Evolutionary conservation across 306 rosid genomes (phyloP).

Genomic region (Trifolium dubium): DNA sequence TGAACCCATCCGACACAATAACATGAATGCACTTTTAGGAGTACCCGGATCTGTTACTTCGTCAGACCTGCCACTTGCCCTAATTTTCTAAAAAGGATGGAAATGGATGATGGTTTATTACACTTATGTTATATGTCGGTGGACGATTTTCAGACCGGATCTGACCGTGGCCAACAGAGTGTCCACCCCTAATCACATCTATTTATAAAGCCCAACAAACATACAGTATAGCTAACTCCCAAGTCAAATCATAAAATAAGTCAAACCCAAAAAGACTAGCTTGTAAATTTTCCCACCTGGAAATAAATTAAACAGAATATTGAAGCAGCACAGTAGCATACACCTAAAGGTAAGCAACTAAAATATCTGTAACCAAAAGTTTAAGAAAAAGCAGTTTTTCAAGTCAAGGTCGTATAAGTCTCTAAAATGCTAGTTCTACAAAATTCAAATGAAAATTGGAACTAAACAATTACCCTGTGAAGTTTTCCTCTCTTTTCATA

Average conservation of each 20-base stretch:
- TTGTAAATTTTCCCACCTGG: constrained; percentile 27
- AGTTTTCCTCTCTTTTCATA: constrained; percentile 81
- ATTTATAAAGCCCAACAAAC: background rate
- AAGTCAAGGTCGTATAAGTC: background rate
- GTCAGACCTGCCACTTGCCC: background rate
- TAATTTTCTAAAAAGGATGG: background rate
- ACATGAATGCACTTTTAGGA: background rate
- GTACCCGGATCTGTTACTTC: background rate
- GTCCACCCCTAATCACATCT: background rate
- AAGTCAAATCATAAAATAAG: constrained; percentile 9
- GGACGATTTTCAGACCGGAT: background rate
- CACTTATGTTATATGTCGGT: background rate
- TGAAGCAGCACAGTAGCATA: constrained; percentile 19
- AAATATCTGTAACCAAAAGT: constrained; percentile 23
- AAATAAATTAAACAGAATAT: constrained; percentile 14
- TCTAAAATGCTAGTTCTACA: constrained; percentile 12
- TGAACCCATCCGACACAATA: background rate
- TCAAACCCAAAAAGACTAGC: constrained; percentile 24
- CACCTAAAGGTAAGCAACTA: constrained; percentile 13
- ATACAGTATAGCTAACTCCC: constrained; percentile 25
- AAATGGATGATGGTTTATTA: background rate
- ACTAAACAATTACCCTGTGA: constrained; percentile 57
- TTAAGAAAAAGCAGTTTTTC: constrained; percentile 3
- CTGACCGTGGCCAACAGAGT: background rate
- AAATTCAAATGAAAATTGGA: constrained; percentile 38